A percentile compares a stretch with the other conserved stretches of the same genome.
Conservation (phyloP, 2,329 filamentous ascomycete species). For the Penicillium sp. region DNA sequence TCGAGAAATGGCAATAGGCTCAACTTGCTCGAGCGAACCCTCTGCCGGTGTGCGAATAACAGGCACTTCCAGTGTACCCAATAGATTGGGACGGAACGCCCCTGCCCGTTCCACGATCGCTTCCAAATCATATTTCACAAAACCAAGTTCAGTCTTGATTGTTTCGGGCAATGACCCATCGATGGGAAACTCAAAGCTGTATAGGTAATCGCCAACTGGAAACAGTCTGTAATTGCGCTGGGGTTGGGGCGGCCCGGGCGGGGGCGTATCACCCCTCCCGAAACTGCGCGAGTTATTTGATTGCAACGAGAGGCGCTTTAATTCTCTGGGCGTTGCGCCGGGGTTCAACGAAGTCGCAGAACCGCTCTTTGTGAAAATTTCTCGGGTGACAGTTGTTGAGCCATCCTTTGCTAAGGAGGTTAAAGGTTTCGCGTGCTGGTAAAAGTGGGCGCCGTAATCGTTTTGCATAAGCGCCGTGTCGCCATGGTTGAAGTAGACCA, state of each 20-base stretch:
- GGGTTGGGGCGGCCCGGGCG: constrained; percentile 61
- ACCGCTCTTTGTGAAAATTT: constrained; percentile 46
- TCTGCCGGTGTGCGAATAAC: constrained; percentile 87
- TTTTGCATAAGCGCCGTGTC: constrained; percentile 56
- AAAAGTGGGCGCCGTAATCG: constrained; percentile 66
- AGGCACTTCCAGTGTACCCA: constrained; percentile 79
- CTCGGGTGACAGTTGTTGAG: constrained; percentile 37
- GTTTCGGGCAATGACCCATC: constrained; percentile 82
- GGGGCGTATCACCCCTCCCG: constrained; percentile 73
- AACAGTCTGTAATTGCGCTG: constrained; percentile 88
- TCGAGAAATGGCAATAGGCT: constrained; percentile 90
- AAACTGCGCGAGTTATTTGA: constrained; percentile 85
- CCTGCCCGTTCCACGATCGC: constrained; percentile 84
- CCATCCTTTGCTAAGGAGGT: constrained; percentile 37
- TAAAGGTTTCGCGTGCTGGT: constrained; percentile 56
- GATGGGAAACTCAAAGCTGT: constrained; percentile 80
- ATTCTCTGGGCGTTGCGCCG: constrained; percentile 50
- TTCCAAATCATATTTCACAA: constrained; percentile 86
- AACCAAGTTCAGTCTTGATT: constrained; percentile 83
- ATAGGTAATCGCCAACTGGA: constrained; percentile 72
- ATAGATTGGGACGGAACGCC: constrained; percentile 85
- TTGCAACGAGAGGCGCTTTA: constrained; percentile 75
- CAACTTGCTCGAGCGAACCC: constrained; percentile 85
- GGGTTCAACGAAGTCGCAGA: constrained; percentile 50
- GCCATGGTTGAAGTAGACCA: constrained; percentile 84